A percentile compares a stretch with the other conserved stretches of the same genome.
Evolutionary conservation across 805 yeast genomes (phyloP).

Genomic region (Lachancea meyersii): DNA sequence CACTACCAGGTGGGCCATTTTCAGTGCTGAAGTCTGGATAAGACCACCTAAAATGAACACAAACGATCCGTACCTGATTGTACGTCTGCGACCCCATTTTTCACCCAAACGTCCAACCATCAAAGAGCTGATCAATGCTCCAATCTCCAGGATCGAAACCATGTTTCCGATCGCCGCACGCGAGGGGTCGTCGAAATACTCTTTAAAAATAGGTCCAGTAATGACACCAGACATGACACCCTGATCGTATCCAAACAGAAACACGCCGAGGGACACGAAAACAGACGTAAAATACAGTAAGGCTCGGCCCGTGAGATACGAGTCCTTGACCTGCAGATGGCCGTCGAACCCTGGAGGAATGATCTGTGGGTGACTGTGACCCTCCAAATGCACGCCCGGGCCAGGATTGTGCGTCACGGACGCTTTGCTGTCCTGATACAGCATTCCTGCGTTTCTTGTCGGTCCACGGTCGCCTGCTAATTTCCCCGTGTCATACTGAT

Average conservation of each 20-base stretch:
- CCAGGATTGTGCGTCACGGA: slow-evolving; percentile 6
- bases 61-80: slow-evolving; percentile 74
- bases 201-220: slow-evolving; percentile 63
- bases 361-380: slow-evolving; percentile 6
- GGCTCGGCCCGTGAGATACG: slow-evolving; percentile 19
- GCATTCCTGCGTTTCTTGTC: slow-evolving; percentile 6
- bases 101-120: slow-evolving; percentile 74
- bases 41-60: slow-evolving; percentile 75
- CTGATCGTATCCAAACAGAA: slow-evolving; percentile 76
- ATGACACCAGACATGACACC: slow-evolving; percentile 88
- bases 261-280: slow-evolving; percentile 43
- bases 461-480: not conserved
- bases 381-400: not conserved
- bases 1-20: slow-evolving; percentile 51
- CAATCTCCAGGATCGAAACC: slow-evolving; percentile 83
- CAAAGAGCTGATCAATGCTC: slow-evolving; percentile 78
- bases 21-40: slow-evolving; percentile 57
- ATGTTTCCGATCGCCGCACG: slow-evolving; percentile 75
- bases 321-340: slow-evolving; percentile 16
- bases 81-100: slow-evolving; percentile 66
- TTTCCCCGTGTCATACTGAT: slow-evolving; percentile 11
- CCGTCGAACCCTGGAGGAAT: slow-evolving; percentile 11
- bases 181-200: slow-evolving; percentile 66
- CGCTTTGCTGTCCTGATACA: slow-evolving; percentile 14
- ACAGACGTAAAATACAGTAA: slow-evolving; percentile 35